Base-by-base conservation (phyloP, 1,284 basidiomycete genomes). In the Phenoliferia sp. region DNA sequence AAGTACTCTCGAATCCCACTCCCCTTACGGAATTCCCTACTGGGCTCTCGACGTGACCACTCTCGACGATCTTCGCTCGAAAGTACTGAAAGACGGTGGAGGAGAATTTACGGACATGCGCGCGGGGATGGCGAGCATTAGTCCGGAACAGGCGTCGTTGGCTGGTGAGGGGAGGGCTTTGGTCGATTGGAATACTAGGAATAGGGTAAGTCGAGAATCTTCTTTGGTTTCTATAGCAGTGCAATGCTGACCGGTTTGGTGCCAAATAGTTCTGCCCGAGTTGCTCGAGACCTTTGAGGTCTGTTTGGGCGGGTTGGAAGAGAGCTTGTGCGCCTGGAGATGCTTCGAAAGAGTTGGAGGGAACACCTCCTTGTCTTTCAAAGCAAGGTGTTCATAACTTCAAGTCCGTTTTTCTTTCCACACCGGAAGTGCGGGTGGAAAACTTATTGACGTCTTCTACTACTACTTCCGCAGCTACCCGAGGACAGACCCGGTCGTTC, bases 261-360 rank as follows among this genome's bases (percentile, higher is more conserved):
- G 28, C 33, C 39, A 7, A 36, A 5, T 74, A 91, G 88, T 96
- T 90, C 80, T 99, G 95, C 77, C 85, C 94, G 1, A 88, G 85
- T 0, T 98, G 95, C 78, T 92, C 93, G 1, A 85, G 88, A 0
- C 84, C 84, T 3, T 87, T 88, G 1, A 92, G 94, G 77, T 90
- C 91, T 0, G 83, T 92, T 70, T 98, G 94, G 94, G 92, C 87
- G 5, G 95, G 95, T 0, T 98, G 94, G 92, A 99, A 99, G 80
- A 81, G 94, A 4, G 84, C 85, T 9, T 99, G 95, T 78, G 81
- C 84, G 2, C 85, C 89, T 0, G 72, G 74, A 6, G 64, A 90
- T 32, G 88, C 88, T 3, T 89, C 88, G 86, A 80, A 58, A 85
- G 82, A 39, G 16, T 67, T 50, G 71, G 59, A 62, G 66, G 65